Conservation (phyloP, 2,329 filamentous ascomycete genomes). For the Pseudogymnoascus sp. region DNA sequence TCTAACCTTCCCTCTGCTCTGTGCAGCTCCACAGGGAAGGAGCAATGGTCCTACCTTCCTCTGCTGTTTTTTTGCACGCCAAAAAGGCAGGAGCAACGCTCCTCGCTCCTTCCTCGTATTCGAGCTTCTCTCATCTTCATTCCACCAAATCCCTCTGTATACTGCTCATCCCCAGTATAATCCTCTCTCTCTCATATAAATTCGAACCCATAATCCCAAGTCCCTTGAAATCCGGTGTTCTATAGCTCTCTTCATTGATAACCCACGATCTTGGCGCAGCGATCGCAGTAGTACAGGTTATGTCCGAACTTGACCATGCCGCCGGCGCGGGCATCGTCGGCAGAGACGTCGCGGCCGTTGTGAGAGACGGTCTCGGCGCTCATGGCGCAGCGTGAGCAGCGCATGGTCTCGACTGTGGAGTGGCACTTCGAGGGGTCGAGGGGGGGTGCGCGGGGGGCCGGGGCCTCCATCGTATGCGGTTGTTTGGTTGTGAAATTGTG, state of each 20-base stretch:
- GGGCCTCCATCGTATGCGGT: neutral
- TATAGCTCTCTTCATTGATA: slow-evolving; percentile 43
- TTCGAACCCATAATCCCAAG: neutral
- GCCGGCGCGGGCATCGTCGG: slow-evolving; percentile 49
- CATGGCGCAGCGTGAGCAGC: slow-evolving; percentile 55
- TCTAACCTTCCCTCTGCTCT: neutral
- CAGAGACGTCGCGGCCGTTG: slow-evolving; percentile 25
- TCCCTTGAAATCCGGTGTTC: neutral
- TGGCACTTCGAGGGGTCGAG: slow-evolving; percentile 1
- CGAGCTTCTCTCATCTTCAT: neutral
- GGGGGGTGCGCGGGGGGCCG: neutral
- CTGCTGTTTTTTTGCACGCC: neutral
- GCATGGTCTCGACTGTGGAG: slow-evolving; percentile 46
- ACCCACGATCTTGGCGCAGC: slow-evolving; percentile 57
- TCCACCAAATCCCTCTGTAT: neutral
- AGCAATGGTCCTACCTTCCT: neutral
- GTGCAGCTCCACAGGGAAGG: neutral
- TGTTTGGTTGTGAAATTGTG: neutral
- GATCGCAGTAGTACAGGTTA: slow-evolving; percentile 60
- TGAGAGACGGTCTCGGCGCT: slow-evolving; percentile 51
- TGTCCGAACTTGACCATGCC: slow-evolving; percentile 60
- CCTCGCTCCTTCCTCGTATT: neutral
- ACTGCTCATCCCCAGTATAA: neutral
- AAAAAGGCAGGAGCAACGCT: neutral
- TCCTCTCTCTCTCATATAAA: neutral